Evolutionary conservation across 1,139 yeast species (phyloP).

Genomic region (Protomyces pachydermus): DNA sequence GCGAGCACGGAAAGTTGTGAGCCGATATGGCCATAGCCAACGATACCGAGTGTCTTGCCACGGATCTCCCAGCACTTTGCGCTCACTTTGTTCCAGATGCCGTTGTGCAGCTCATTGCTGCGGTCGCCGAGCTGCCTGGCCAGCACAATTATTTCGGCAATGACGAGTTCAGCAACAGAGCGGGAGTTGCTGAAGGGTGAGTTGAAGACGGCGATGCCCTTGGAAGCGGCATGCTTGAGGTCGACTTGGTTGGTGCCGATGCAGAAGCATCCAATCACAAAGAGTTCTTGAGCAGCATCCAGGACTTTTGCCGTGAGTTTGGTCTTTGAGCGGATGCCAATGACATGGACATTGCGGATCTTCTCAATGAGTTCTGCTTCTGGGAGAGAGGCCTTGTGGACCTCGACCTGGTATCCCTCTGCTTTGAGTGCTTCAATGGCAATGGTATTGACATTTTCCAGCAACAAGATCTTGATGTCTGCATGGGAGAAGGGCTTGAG

Average conservation of each 20-base stretch:
- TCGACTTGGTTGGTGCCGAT: constrained; percentile 99
- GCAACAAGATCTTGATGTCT: constrained; percentile 80
- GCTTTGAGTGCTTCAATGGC: constrained; percentile 77
- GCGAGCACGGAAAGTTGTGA: constrained; percentile 94
- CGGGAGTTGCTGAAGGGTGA: constrained; percentile 98
- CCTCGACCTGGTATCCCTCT: constrained; percentile 97
- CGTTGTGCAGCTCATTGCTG: constrained; percentile 91
- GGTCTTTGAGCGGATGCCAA: constrained; percentile 97
- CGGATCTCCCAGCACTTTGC: constrained; percentile 98
- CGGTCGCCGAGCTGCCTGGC: constrained; percentile 98
- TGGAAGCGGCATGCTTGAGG: constrained; percentile 81
- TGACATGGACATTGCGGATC: constrained; percentile 88
- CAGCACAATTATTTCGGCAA: constrained; percentile 86
- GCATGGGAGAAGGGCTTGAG: constrained; percentile 85
- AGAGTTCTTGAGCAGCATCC: constrained; percentile 80
- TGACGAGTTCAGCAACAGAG: constrained; percentile 96
- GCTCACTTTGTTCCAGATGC: constrained; percentile 96
- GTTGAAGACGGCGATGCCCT: constrained; percentile 95
- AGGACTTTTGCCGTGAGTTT: constrained; percentile 73
- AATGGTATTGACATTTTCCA: constrained; percentile 89
- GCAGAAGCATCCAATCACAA: constrained; percentile 95
- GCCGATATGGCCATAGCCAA: constrained; percentile 98
- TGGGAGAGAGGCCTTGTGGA: constrained; percentile 79
- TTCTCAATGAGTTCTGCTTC: constrained; percentile 94
- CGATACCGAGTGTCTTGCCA: constrained; percentile 94